Evolutionary conservation across 2,329 filamentous ascomycete species (phyloP), one percentile per base, ranked within the genome.

Genomic region (Diaporthe sp.): DNA sequence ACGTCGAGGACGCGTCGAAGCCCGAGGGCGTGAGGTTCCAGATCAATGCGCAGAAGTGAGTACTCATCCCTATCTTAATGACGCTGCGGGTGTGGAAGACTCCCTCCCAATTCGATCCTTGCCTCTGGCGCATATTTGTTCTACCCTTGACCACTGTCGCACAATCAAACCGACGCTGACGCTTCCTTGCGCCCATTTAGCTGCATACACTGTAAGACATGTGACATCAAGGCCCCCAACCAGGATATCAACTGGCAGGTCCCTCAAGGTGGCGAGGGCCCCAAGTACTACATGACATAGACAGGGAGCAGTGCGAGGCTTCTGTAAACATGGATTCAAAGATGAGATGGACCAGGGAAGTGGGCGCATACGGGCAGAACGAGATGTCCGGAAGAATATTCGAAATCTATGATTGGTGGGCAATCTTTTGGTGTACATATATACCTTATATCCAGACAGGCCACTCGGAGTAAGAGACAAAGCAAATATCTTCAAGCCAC

Each of bases 161-260:
- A 13, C 6, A 17, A 25, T 7, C 3, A 22, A 15, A n/a, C 39
- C n/a, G 13, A 37, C 55, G 49, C 72, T 77, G 62, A 78, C 86
- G 82, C 83, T 82, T 68, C 1, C 70, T 22, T 13, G 15, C n/a
- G 5, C n/a, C 25, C 15, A 55, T 25, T 55, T 79, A 98, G 96
- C 86, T 99, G 97, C 84, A 98, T 99, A 79, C 97, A 99, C 86
- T 99, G 97, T 90, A 99, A 99, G 90, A 99, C 97, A 19, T 99
- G 97, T 84, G 97, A 99, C 85, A 99, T 99, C 87, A 99, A 99
- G 87, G 96, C 95, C 22, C 97, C 97, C 10, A 91, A 93, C 77
- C 97, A 99, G 87, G 97, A 98, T 83, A 98, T 99, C 85, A 98
- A 98, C 85, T 98, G 95, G 95, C 92, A 95, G 80, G 97, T 97